Conservation (phyloP, 2,329 filamentous ascomycete species). For the Rhinocladiella similis region DNA sequence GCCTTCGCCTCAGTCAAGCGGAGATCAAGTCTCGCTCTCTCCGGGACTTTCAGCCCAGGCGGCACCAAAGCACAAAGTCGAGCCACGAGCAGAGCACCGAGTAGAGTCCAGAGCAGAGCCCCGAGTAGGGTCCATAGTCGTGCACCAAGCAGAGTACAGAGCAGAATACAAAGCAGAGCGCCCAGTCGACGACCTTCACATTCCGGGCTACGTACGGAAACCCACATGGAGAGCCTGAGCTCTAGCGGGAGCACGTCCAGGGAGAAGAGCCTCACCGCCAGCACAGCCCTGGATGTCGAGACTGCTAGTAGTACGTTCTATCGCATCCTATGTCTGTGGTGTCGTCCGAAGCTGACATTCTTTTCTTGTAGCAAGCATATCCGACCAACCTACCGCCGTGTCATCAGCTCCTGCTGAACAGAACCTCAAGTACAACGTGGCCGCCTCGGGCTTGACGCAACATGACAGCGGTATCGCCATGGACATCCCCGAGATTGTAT, state of each 20-base stretch:
- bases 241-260: slow-evolving; percentile 10
- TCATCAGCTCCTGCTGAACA: slow-evolving; percentile 17
- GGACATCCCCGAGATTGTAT: background rate
- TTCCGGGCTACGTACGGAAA: slow-evolving; percentile 15
- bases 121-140: slow-evolving; percentile 29
- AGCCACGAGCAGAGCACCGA: slow-evolving; percentile 8
- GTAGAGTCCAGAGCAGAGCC: slow-evolving; percentile 19
- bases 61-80: slow-evolving; percentile 31
- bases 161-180: slow-evolving; percentile 19
- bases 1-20: slow-evolving; percentile 19
- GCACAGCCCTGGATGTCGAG: slow-evolving; percentile 14
- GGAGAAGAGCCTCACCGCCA: slow-evolving; percentile 17
- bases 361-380: slow-evolving; percentile 17
- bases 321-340: background rate
- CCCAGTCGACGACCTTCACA: slow-evolving; percentile 14
- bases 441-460: slow-evolving; percentile 8
- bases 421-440: slow-evolving; percentile 1
- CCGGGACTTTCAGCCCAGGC: slow-evolving; percentile 28
- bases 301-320: slow-evolving; percentile 22
- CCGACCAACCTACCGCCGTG: slow-evolving; percentile 14
- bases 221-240: background rate
- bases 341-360: background rate
- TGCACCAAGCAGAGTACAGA: slow-evolving; percentile 5
- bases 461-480: slow-evolving; percentile 17
- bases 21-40: slow-evolving; percentile 25